A percentile compares a stretch with the other conserved stretches of the same genome.
Evolutionary conservation across 768 basidiomycete genomes (phyloP).

Genomic region (Boletales sp.): DNA sequence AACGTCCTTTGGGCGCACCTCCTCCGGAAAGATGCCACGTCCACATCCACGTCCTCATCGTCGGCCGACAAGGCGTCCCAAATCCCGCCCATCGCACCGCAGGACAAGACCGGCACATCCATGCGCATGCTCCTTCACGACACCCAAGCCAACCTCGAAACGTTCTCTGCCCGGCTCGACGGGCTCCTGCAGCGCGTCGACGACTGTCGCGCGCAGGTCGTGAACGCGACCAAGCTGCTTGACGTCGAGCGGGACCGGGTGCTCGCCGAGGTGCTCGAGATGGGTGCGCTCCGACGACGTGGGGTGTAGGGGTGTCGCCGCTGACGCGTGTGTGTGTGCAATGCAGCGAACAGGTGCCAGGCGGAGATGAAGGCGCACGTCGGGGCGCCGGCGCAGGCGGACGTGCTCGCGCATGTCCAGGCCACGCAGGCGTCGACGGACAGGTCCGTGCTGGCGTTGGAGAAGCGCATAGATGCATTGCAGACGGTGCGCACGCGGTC

Average conservation of each 20-base stretch:
- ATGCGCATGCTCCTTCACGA: constrained; percentile 72
- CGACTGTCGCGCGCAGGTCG: constrained; percentile 50
- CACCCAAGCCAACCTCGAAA: constrained; percentile 68
- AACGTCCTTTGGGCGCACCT: constrained; percentile 52
- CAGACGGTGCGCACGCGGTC: constrained; percentile 39
- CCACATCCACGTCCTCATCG: background rate
- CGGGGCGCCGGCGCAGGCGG: constrained; percentile 52
- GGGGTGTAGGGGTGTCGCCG: background rate
- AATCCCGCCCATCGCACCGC: constrained; percentile 41
- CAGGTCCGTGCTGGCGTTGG: constrained; percentile 41
- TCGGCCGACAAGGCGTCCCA: constrained; percentile 16
- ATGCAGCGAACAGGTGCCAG: constrained; percentile 61
- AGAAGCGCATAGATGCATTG: constrained; percentile 55
- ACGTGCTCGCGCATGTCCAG: constrained; percentile 36
- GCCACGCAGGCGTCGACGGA: constrained; percentile 38
- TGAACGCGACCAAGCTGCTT: constrained; percentile 52
- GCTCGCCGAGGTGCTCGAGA: constrained; percentile 42
- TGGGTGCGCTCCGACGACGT: background rate
- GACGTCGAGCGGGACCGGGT: constrained; percentile 57
- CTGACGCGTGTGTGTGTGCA: constrained; percentile 3
- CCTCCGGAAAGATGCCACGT: constrained; percentile 40
- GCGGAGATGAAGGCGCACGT: constrained; percentile 55
- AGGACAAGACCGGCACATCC: constrained; percentile 66
- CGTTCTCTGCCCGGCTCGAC: constrained; percentile 56
- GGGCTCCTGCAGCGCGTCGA: constrained; percentile 49